Conservation (phyloP, 352 stramenopile species). For the Pythium rishiriense region DNA sequence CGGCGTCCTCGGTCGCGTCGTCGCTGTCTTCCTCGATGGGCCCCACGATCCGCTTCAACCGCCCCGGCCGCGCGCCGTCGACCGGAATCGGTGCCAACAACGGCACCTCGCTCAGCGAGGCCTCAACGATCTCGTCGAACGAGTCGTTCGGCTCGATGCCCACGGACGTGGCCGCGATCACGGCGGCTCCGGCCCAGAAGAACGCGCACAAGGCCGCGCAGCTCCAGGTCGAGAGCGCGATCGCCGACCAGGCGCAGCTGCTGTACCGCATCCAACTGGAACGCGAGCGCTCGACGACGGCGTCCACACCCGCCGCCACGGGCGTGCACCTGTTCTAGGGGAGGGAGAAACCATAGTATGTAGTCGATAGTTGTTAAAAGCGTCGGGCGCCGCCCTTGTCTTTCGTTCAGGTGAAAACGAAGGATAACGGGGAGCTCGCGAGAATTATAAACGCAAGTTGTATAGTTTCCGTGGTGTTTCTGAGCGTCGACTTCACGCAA, state of each 20-base stretch:
- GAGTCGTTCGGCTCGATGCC: slow-evolving; percentile 16
- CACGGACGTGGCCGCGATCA: not conserved
- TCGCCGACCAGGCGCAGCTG: slow-evolving; percentile 55
- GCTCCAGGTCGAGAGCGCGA: slow-evolving; percentile 47
- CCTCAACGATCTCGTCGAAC: slow-evolving; percentile 23
- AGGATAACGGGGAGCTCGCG: not conserved
- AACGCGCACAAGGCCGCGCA: slow-evolving; percentile 29
- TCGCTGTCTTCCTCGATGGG: slow-evolving; percentile 15
- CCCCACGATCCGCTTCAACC: slow-evolving; percentile 16
- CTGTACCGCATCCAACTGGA: slow-evolving; percentile 49
- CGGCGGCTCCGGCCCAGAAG: not conserved
- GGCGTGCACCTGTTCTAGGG: slow-evolving; percentile 14
- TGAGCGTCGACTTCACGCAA: too few relatives aligned
- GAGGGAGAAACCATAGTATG: slow-evolving; percentile 11
- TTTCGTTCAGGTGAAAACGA: not conserved
- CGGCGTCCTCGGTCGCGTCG: slow-evolving; percentile 17
- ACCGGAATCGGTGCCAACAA: slow-evolving; percentile 13
- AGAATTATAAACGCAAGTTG: not conserved
- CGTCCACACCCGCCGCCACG: not conserved
- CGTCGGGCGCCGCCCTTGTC: not conserved
- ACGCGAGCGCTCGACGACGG: slow-evolving; percentile 25
- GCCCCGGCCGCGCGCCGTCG: slow-evolving; percentile 2
- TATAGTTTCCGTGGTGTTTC: too few relatives aligned
- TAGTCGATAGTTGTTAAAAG: not conserved
- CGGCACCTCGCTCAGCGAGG: slow-evolving; percentile 19